Evolutionary conservation across 306 rosid genomes (phyloP).

Genomic region (Cucumis cinereus): DNA sequence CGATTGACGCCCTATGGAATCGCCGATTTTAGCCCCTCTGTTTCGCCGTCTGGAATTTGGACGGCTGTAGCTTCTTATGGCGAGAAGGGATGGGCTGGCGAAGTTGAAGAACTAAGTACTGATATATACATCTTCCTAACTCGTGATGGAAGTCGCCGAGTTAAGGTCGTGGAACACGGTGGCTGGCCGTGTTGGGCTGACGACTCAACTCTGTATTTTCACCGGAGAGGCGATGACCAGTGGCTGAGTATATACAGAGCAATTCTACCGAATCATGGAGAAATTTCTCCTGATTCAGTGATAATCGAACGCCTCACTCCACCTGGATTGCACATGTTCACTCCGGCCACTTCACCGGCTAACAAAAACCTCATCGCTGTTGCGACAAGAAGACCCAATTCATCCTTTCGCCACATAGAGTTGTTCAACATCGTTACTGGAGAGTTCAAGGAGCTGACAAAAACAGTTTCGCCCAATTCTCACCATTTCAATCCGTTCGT

Average conservation of each 20-base stretch:
- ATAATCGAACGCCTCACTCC: slow-evolving; percentile 60
- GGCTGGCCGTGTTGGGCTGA: slow-evolving; percentile 90
- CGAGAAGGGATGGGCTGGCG: slow-evolving; percentile 54
- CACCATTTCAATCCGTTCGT: slow-evolving; percentile 87
- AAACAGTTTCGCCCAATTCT: slow-evolving; percentile 32
- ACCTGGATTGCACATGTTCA: slow-evolving; percentile 76
- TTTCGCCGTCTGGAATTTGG: slow-evolving; percentile 65
- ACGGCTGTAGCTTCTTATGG: slow-evolving; percentile 89
- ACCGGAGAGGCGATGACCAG: slow-evolving; percentile 54
- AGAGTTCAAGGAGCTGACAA: slow-evolving; percentile 61
- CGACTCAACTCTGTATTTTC: slow-evolving; percentile 64
- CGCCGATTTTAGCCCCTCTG: slow-evolving; percentile 76
- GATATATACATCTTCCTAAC: slow-evolving; percentile 60
- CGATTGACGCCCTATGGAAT: slow-evolving; percentile 57
- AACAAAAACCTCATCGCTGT: slow-evolving; percentile 65
- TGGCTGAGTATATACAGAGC: slow-evolving; percentile 85
- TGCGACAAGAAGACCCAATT: slow-evolving; percentile 56
- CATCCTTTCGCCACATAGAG: slow-evolving; percentile 67
- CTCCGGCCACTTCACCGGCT: slow-evolving; percentile 63
- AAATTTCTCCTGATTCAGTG: slow-evolving; percentile 28
- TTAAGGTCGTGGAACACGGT: slow-evolving; percentile 63
- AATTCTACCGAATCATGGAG: slow-evolving; percentile 27
- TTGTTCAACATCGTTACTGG: slow-evolving; percentile 31
- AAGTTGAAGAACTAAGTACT: slow-evolving; percentile 66
- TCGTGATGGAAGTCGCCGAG: slow-evolving; percentile 51